phyloP scores from a whole-genome alignment of 1,139 yeast species.

The Candida gigantensis region DNA sequence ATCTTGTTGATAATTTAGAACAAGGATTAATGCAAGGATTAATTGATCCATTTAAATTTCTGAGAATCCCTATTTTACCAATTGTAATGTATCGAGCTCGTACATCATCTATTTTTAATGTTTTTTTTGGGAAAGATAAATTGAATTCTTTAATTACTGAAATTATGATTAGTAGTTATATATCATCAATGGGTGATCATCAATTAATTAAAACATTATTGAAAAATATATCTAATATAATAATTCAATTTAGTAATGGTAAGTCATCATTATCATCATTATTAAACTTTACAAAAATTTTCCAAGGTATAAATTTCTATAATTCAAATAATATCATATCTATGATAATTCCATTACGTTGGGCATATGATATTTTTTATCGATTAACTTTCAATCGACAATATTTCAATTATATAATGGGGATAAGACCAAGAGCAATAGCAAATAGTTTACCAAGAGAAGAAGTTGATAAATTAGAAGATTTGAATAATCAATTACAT shows the following conservation, averaged over 20 bases:
- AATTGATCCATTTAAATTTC: slow-evolving; percentile 42
- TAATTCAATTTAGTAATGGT: no score
- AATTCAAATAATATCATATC: slow-evolving; percentile 36
- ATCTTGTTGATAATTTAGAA: slow-evolving; percentile 33
- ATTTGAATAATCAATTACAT: slow-evolving; percentile 15
- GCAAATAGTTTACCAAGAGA: slow-evolving; percentile 31
- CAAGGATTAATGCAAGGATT: slow-evolving; percentile 36
- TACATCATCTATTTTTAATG: slow-evolving; percentile 33
- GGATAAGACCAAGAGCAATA: slow-evolving; percentile 36
- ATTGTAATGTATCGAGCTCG: slow-evolving; percentile 43
- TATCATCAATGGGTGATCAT: slow-evolving; percentile 44
- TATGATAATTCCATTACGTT: slow-evolving; percentile 36
- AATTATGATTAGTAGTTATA: slow-evolving; percentile 36
- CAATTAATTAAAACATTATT: slow-evolving; percentile 24
- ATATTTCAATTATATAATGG: slow-evolving; percentile 40
- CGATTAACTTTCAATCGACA: slow-evolving; percentile 45
- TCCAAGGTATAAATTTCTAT: slow-evolving; percentile 29
- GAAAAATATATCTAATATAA: slow-evolving; percentile 13
- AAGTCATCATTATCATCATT: no score
- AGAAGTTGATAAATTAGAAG: slow-evolving; percentile 31
- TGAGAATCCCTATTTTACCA: slow-evolving; percentile 44
- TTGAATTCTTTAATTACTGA: slow-evolving; percentile 32
- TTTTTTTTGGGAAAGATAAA: slow-evolving; percentile 25
- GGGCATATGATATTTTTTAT: slow-evolving; percentile 40
- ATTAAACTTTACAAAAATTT: slow-evolving; percentile 4